phyloP scores from a whole-genome alignment of 1,139 yeast species.

The Pichia sp. region DNA sequence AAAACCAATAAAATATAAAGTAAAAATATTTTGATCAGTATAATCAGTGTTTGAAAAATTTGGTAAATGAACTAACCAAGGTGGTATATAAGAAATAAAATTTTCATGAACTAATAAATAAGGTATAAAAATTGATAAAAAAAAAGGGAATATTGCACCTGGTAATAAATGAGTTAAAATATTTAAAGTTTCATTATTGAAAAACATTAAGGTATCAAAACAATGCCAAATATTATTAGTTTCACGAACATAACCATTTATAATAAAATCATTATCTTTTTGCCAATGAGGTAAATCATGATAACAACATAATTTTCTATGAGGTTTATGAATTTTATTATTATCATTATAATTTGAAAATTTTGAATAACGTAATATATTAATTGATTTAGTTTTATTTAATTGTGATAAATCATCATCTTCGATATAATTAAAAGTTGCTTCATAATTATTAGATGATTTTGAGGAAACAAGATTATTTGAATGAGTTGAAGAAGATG shows the following conservation, averaged over 20 bases:
- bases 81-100: constrained; percentile 24
- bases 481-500: too few species aligned
- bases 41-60: constrained; percentile 39
- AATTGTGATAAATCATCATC: too few species aligned
- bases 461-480: too few species aligned
- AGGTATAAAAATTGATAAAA: constrained; percentile 23
- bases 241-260: constrained; percentile 68
- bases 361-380: neutral
- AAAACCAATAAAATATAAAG: constrained; percentile 46
- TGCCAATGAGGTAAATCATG: constrained; percentile 76
- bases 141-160: constrained; percentile 36
- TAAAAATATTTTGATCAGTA: constrained; percentile 39
- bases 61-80: constrained; percentile 31
- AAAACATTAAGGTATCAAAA: constrained; percentile 49
- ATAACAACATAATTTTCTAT: constrained; percentile 9
- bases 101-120: constrained; percentile 15
- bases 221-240: constrained; percentile 51
- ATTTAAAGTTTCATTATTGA: constrained; percentile 85
- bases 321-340: constrained; percentile 3
- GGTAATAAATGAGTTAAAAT: constrained; percentile 80
- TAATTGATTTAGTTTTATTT: too few species aligned
- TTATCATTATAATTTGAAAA: neutral
- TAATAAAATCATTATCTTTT: constrained; percentile 73
- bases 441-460: too few species aligned
- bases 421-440: too few species aligned